Conservation (phyloP, 2,329 filamentous ascomycete species). For the Diplocarpon mali region DNA sequence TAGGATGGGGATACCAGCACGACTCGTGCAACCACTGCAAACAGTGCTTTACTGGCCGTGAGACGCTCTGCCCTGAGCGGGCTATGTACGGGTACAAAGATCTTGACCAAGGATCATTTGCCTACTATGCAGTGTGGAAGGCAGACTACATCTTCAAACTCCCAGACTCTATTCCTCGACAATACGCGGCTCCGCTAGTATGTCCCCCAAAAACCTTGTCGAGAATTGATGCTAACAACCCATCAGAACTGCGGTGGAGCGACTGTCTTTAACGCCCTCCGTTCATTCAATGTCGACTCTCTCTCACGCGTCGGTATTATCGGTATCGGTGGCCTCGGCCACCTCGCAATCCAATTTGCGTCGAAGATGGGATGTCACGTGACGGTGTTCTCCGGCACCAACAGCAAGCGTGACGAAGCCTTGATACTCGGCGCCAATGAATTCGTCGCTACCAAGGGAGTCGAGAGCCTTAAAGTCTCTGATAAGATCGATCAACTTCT, state of each 20-base stretch:
- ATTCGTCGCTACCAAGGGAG: conserved; percentile 43
- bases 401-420: conserved; percentile 54
- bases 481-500: conserved; percentile 24
- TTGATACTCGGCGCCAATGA: conserved; percentile 46
- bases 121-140: conserved; percentile 30
- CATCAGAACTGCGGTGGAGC: conserved; percentile 28
- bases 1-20: conserved; percentile 37
- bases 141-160: conserved; percentile 31
- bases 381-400: conserved; percentile 45
- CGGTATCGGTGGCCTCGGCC: conserved; percentile 50
- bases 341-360: conserved; percentile 52
- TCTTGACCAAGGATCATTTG: conserved; percentile 38
- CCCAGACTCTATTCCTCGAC: conserved; percentile 29
- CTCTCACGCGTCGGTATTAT: conserved; percentile 31
- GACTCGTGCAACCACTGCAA: conserved; percentile 34
- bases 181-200: conserved; percentile 35
- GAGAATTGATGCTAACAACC: not conserved
- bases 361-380: conserved; percentile 51
- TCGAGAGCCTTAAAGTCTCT: conserved; percentile 23
- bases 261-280: conserved; percentile 30
- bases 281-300: conserved; percentile 28
- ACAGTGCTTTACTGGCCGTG: conserved; percentile 33
- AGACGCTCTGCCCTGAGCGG: conserved; percentile 33
- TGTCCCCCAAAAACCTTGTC: conserved; percentile 18
- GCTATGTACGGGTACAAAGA: conserved; percentile 33